Evolutionary conservation across 1,284 basidiomycete species (phyloP), one percentile per base, ranked within the genome.

Genomic region (Chalciporus sp.): DNA sequence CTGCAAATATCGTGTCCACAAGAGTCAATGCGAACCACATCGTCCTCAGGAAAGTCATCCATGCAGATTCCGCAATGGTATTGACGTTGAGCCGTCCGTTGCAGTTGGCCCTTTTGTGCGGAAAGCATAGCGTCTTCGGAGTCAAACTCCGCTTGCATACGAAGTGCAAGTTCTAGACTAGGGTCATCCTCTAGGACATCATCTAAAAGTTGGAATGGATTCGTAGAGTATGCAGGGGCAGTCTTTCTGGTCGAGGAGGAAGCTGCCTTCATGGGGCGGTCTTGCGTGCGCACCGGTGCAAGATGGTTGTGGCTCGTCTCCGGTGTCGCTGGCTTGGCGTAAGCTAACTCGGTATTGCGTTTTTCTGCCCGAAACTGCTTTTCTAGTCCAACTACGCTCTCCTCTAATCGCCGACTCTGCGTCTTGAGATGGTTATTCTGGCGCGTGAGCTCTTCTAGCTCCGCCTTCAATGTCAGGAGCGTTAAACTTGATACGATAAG

Each of bases 41-140:
- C 67, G 55, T 82, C 79, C 50, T 80, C 73, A 1, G 75, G 70
- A 39, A 72, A 66, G 19, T 75, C 66, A 9, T 87, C 84, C 31
- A 84, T 66, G 61, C 86, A 88, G 33, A 88, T 68, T 2, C 75
- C 73, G 58, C 86, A 89, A 27, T 78, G 68, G 59, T 85, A 85
- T 23, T 58, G 66, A 1, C 59, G 61, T 42, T 64, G 59, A n/a
- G 65, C 58, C 7, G 42, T 60, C 31, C 33, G 59, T 31, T 52
- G 59, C 3, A 80, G 72, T 8, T 66, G 60, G 10, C 64, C 50
- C 26, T 68, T 61, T 59, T 84, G 75, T 6, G 56, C 60, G 6
- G 64, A 52, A 19, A 84, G 66, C 6, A 62, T 60, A 4, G 59
- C 49, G 53, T 83, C 69, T 67, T 84, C 82, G 12, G 71, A 70